phyloP scores from a whole-genome alignment of 441 rosid species.

The Metrosideros polymorpha region DNA sequence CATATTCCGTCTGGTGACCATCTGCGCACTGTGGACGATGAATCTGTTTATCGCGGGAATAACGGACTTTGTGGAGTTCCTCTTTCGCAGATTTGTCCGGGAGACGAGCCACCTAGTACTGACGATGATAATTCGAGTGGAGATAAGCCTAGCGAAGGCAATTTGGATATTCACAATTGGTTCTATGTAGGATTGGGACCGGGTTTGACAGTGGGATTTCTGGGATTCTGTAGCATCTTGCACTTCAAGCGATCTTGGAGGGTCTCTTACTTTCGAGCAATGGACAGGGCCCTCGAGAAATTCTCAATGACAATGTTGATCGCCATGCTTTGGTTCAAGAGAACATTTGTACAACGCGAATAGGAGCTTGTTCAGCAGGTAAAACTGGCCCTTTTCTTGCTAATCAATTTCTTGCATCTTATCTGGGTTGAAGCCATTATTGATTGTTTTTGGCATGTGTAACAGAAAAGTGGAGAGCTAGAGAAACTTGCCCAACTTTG shows the following conservation, averaged over 20 bases:
- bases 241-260: slow-evolving; percentile 9
- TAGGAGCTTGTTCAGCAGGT: neutral
- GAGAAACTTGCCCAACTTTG: neutral
- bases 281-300: neutral
- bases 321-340: neutral
- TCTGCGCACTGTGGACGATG: fast-evolving
- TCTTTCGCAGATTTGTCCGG: neutral
- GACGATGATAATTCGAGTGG: neutral
- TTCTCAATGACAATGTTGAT: fast-evolving
- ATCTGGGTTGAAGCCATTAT: neutral
- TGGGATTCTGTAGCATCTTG: slow-evolving; percentile 2
- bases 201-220: slow-evolving; percentile 16
- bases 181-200: neutral
- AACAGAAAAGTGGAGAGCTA: fast-evolving
- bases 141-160: neutral
- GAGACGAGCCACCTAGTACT: neutral
- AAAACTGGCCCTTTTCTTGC: neutral
- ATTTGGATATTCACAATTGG: neutral
- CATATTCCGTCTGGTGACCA: neutral
- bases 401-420: neutral
- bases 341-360: neutral
- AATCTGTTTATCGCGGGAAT: neutral
- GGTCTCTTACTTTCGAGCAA: neutral
- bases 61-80: neutral
- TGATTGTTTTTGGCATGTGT: neutral